Evolutionary conservation across 2,329 filamentous ascomycete genomes (phyloP), one percentile per base, ranked within the genome.

Genomic region (Apiospora koreana): DNA sequence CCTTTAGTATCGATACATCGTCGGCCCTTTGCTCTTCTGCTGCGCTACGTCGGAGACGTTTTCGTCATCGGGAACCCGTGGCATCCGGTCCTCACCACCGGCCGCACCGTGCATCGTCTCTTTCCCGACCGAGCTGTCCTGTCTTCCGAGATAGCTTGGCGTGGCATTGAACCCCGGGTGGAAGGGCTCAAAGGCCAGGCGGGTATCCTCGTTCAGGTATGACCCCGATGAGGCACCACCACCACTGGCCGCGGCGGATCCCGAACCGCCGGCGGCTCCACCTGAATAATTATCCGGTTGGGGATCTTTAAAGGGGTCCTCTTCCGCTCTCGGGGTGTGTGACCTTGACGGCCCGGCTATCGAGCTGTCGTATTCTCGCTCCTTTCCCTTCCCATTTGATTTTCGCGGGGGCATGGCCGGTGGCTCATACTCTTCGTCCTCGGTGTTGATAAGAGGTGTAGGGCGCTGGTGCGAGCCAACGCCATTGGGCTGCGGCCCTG

Each of bases 71-170:
- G 50, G 35, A 9, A 48, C 41, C 12, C 66, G 45, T 10, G 70
- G 64, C n/a, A 41, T 50, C 21, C 28, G 23, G 31, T 67, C n/a
- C 14, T 65, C 65, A 16, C 23, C 42, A 31, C 65, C 28, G 6
- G 50, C 74, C 28, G 79, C 82, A 9, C 82, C 83, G 65, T 83
- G 81, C 83, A 83, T 84, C 10, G 80, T 73, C 71, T 83, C 75
- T 75, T 83, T 83, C 48, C 79, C 81, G 54, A 81, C 69, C 25
- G 81, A 81, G 69, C 82, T 83, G 21, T 84, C 82, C 73, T 84
- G 82, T 45, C 82, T 77, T 58, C 77, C 78, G 2, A 79, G 54
- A 67, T 82, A 82, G 72, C 80, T 81, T 35, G 76, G 76, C 21
- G 79, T 81, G 58, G 74, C 70, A 69, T 74, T 74, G 68, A 80